Percentiles rank a stretch among this genome's conserved stretches.
These are phyloP conservation scores for Fonsecaea nubica DNA, from an alignment of 2,329 filamentous ascomycete genomes.

Conservation along the genomic window DNA sequence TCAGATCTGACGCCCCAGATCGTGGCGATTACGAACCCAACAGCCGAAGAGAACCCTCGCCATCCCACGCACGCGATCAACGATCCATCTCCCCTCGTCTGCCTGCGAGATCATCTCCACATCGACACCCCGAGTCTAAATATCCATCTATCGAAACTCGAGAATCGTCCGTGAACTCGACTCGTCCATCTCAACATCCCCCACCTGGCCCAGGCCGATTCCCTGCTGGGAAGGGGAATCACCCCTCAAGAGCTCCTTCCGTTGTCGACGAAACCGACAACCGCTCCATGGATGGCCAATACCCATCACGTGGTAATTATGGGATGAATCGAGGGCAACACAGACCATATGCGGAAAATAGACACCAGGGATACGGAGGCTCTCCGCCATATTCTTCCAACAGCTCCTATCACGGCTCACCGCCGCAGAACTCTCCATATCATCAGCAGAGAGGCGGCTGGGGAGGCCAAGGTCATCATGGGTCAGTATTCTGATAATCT, in stretches of 20 bases:
- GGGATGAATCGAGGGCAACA: conserved; percentile 47
- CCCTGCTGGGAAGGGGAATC: conserved; percentile 13
- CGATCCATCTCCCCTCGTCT: conserved; percentile 27
- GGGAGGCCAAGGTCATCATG: conserved; percentile 52
- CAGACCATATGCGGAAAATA: conserved; percentile 51
- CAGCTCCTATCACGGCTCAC: conserved; percentile 65
- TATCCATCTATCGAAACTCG: conserved; percentile 24
- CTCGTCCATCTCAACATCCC: conserved; percentile 19
- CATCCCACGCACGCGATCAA: conserved; percentile 44
- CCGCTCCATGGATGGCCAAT: conserved; percentile 44
- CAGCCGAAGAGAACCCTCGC: conserved; percentile 43
- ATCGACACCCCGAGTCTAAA: conserved; percentile 24
- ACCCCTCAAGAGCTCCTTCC: conserved; percentile 32
- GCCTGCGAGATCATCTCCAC: conserved; percentile 27
- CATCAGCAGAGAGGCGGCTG: conserved; percentile 61
- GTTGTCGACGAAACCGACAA: conserved; percentile 44
- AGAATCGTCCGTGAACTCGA: conserved; percentile 27
- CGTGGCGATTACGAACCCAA: conserved; percentile 41
- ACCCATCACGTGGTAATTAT: conserved; percentile 44
- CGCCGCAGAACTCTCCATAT: conserved; percentile 68
- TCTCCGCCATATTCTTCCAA: conserved; percentile 64
- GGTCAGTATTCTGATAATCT: conserved; percentile 51
- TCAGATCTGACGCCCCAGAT: conserved; percentile 37
- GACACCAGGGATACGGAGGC: conserved; percentile 58
- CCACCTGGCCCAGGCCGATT: conserved; percentile 10